Conservation (phyloP, 805 yeast genomes). For the Nakazawaea ishiwadae region DNA sequence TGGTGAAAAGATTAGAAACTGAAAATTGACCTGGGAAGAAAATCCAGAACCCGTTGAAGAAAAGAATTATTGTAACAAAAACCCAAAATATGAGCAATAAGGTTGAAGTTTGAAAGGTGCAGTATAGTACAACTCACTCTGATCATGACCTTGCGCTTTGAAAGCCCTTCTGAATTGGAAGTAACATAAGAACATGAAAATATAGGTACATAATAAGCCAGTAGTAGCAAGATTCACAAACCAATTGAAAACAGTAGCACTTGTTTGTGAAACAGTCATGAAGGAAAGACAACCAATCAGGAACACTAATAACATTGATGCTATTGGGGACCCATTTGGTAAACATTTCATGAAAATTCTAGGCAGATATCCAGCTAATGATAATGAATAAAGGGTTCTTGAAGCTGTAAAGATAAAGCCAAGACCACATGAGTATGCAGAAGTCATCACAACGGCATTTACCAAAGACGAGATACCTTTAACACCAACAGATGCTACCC, state of each 20-base stretch:
- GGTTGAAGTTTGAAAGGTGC: constrained; percentile 57
- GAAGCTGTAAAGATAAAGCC: constrained; percentile 43
- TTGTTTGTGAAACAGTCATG: constrained; percentile 46
- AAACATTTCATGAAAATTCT: constrained; percentile 36
- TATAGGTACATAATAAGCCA: constrained; percentile 61
- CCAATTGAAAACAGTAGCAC: constrained; percentile 68
- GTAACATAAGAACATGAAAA: constrained; percentile 52
- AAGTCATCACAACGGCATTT: constrained; percentile 35
- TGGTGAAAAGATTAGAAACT: constrained; percentile 46
- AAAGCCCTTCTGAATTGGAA: constrained; percentile 60
- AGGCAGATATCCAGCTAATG: constrained; percentile 44
- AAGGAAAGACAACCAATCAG: constrained; percentile 41
- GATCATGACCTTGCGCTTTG: constrained; percentile 44
- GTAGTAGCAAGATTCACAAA: constrained; percentile 66
- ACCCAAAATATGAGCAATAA: constrained; percentile 46
- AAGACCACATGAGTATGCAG: constrained; percentile 46
- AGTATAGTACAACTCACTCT: constrained; percentile 32
- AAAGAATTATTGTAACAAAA: constrained; percentile 44
- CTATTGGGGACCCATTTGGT: constrained; percentile 42
- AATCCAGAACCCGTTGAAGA: constrained; percentile 65
- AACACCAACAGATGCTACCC: constrained; percentile 40
- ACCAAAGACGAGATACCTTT: constrained; percentile 40
- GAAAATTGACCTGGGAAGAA: constrained; percentile 67
- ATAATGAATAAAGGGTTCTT: constrained; percentile 42
- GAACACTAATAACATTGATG: constrained; percentile 36